These are phyloP conservation scores for Suzukiozyma palmioleophila DNA, from an alignment of 1,139 yeast species.

Conservation along the genomic window DNA sequence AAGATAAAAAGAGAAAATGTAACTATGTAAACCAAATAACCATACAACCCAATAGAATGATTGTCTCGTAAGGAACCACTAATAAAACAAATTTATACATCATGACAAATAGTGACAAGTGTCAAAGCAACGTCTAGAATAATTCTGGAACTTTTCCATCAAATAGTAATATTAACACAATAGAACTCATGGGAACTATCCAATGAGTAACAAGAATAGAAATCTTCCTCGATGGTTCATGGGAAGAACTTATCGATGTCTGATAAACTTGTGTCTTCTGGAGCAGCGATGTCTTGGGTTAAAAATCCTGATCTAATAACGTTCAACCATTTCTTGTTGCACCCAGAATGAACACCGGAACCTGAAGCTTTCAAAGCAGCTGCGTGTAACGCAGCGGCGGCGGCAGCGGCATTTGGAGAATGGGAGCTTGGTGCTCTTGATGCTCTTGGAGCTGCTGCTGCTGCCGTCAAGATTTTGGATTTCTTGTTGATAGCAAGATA, in stretches of 20 bases:
- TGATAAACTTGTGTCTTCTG: slow-evolving; percentile 70
- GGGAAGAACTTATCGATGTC: slow-evolving; percentile 66
- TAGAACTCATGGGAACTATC: background rate
- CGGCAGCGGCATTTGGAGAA: slow-evolving; percentile 62
- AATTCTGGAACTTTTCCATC: slow-evolving; percentile 2
- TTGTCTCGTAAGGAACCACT: slow-evolving; percentile 3
- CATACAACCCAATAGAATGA: slow-evolving; percentile 2
- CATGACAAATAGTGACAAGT: background rate
- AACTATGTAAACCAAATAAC: slow-evolving; percentile 2
- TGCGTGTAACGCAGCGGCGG: slow-evolving; percentile 71
- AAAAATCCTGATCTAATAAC: slow-evolving; percentile 71
- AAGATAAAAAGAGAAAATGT: slow-evolving; percentile 3
- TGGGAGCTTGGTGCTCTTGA: slow-evolving; percentile 55
- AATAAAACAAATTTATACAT: slow-evolving; percentile 1
- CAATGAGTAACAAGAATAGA: background rate
- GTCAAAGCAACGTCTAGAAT: slow-evolving; percentile 1
- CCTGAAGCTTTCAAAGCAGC: slow-evolving; percentile 52
- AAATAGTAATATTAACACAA: background rate
- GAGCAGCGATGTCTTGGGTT: slow-evolving; percentile 70
- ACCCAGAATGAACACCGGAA: slow-evolving; percentile 13
- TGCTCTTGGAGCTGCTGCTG: slow-evolving; percentile 80
- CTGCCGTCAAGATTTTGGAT: slow-evolving; percentile 60
- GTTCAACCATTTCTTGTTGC: slow-evolving; percentile 59
- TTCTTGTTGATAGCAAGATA: slow-evolving; percentile 47
- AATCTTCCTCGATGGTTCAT: slow-evolving; percentile 11